Percentiles rank a stretch among this genome's conserved stretches.
Evolutionary conservation across 2,329 filamentous ascomycete species (phyloP).

Genomic region (Thielaviopsis cerberus): DNA sequence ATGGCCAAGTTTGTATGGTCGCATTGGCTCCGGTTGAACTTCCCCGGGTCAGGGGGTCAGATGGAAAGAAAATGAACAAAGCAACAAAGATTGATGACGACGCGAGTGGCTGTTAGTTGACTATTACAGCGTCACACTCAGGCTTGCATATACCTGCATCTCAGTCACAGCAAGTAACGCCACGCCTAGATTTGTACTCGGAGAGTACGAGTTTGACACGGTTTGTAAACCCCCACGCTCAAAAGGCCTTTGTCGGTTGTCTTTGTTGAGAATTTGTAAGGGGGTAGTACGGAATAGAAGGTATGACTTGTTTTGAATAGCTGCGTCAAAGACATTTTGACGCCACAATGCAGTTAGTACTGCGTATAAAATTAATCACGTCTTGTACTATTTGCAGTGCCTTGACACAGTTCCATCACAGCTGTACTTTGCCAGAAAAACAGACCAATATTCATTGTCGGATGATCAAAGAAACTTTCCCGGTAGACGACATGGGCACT

Average conservation of each 20-base stretch:
- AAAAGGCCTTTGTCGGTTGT: too few species aligned
- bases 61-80: neutral
- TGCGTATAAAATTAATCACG: neutral
- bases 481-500: neutral
- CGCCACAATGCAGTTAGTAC: neutral
- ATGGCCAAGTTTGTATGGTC: too few species aligned
- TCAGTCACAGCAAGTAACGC: neutral
- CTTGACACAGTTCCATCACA: too few species aligned
- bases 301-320: neutral
- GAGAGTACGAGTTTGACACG: too few species aligned
- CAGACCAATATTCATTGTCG: neutral
- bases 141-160: neutral
- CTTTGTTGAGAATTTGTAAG: too few species aligned
- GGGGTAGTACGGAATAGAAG: too few species aligned
- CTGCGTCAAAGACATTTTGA: neutral
- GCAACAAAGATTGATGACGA: neutral
- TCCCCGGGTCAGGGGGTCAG: neutral
- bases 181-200: too few species aligned
- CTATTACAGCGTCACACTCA: neutral
- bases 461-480: neutral
- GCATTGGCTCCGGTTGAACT: neutral
- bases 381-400: too few species aligned
- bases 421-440: too few species aligned
- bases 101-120: neutral
- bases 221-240: too few species aligned